Evolutionary conservation across 768 basidiomycete species (phyloP), one percentile per base, ranked within the genome.

Genomic region (Clitopilus hobsonii): DNA sequence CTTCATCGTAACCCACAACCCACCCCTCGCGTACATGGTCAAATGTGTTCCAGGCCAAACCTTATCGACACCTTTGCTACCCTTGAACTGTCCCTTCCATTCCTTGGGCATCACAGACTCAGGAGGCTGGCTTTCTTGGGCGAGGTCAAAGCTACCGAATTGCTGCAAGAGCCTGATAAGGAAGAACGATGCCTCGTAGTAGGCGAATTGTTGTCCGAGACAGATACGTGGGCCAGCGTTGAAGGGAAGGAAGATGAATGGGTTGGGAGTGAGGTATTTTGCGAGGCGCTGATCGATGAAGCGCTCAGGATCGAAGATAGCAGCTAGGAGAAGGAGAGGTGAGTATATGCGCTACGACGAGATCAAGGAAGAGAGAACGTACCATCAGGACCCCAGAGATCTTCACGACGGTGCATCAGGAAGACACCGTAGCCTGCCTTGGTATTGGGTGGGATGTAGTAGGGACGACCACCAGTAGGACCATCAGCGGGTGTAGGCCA

Each of bases 321-420:
- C 75, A 1, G 83, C 81, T 74, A 41, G 6, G 29, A 16, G 22
- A 28, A 22, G 8, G 41, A 10, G 18, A 23, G 4, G 41, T 45
- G 41, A 45, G 41, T 45, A 45, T 45, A 45, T 45, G 41, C 41
- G 41, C 32, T 36, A n/a, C n/a, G n/a, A n/a, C 22, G 5, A 45
- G 3, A 16, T 20, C 18, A 20, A 45, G 10, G n/a, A 45, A 10
- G n/a, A 45, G n/a, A 45, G n/a, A 26, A 45, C 70, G 4, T 58
- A 84, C 84, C 85, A 61, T 86, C 84, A 1, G 84, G 83, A 0
- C 86, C 86, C 86, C 86, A 88, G 2, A 84, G 73, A 58, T 85
- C 82, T 50, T 67, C 74, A 27, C 84, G 73, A 5, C 85, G 74
- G 30, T 88, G 86, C 83, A 86, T 84, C 27, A 80, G 66, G 55